Base-by-base conservation (phyloP, 2,329 filamentous ascomycete species). In the Curvularia hawaiiensis region DNA sequence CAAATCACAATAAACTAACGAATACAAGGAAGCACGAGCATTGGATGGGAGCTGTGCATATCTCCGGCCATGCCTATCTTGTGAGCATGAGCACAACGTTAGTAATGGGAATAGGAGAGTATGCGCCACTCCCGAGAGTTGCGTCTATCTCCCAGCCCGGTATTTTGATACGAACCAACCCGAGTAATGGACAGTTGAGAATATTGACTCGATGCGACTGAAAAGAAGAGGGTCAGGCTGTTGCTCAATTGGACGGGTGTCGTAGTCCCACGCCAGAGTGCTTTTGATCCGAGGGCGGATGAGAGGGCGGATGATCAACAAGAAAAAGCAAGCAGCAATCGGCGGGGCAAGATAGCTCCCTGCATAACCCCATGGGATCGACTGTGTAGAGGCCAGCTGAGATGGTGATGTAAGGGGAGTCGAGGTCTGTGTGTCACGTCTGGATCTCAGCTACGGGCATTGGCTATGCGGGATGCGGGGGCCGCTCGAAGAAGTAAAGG, bases 401-500 rank as follows among this genome's bases (percentile, higher is more conserved):
- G 16, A 12, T 35, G 12, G 30, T 33, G 30, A 31, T 48, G 45
- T 46, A 26, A 31, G 11, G 14, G 3, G 44, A 50, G 24, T 30
- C 33, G 14, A 35, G 40, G 28, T 44, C 28, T 51, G 49, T 44
- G 49, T 56, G 45, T 30, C 41, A 47, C 14, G 18, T 24, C 26
- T 31, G 49, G 49, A 7, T 9, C 10, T 3, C 14, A n/a, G 41
- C 5, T 16, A 44, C 28, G 41, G 41, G 41, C 43, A 52, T 46
- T 56, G 39, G 50, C 45, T 28, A 38, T 56, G 26, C 49, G 33
- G 26, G 26, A 54, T 54, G 56, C 46, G 53, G 59, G 59, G 61
- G 54, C 49, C 50, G 46, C 61, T 60, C 18, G 28, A 58, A 58
- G 30, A 53, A 56, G 59, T 24, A 40, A 61, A 49, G 50, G 28